Conservation (phyloP, 1,139 yeast genomes). For the Saccharomyces pastorianus region DNA sequence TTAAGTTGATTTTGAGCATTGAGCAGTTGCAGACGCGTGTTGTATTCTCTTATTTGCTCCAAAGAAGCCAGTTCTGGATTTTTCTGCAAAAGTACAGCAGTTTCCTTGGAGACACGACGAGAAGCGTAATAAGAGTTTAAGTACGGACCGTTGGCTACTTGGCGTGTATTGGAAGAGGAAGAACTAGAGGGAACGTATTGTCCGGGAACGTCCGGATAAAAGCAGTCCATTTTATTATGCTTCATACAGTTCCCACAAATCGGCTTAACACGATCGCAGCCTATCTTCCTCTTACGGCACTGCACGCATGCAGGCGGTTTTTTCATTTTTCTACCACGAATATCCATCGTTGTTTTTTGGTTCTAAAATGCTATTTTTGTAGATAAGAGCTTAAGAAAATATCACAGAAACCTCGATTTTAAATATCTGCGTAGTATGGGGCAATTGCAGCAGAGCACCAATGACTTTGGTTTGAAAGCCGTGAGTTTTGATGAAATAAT, state of each 20-base stretch:
- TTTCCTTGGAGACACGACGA: conserved; percentile 8
- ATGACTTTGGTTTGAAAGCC: not conserved
- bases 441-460: not conserved
- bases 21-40: conserved; percentile 21
- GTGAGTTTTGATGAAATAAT: not conserved
- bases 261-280: conserved; percentile 54
- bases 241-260: conserved; percentile 44
- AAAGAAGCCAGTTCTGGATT: conserved; percentile 24
- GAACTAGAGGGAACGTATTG: conserved; percentile 12
- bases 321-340: conserved; percentile 23
- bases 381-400: not conserved
- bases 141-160: not conserved
- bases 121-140: conserved; percentile 3
- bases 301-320: conserved; percentile 39
- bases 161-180: not conserved
- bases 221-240: conserved; percentile 28
- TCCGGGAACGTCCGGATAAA: conserved; percentile 19
- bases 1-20: conserved; percentile 15
- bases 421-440: not conserved
- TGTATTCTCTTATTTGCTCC: conserved; percentile 27
- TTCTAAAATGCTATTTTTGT: not conserved
- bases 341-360: conserved; percentile 15
- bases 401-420: not conserved
- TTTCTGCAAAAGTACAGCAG: conserved; percentile 8
- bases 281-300: conserved; percentile 43